Evolutionary conservation across 441 rosid genomes (phyloP).

Genomic region (Rhodomyrtus psidioides): DNA sequence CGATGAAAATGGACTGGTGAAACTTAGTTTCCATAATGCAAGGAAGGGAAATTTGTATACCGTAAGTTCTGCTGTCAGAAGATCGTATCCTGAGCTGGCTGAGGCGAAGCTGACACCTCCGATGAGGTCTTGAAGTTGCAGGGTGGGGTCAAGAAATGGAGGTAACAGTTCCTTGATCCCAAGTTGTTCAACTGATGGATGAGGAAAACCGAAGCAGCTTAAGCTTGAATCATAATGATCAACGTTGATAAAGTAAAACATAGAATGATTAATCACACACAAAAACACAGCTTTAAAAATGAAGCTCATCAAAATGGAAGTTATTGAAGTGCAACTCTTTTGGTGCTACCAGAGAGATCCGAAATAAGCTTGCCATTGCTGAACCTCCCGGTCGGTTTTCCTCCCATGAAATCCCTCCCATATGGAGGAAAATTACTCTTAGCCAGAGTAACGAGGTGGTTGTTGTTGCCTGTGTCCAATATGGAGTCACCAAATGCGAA

Average conservation of each 20-base stretch:
- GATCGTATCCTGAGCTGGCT: conserved; percentile 15
- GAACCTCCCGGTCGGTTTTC: conserved; percentile 28
- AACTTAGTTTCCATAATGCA: neutral
- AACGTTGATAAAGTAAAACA: too few species aligned
- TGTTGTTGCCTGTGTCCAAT: conserved; percentile 48
- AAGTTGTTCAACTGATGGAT: conserved; percentile 43
- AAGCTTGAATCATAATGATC: too few species aligned
- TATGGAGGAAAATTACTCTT: conserved; percentile 39
- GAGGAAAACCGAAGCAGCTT: neutral
- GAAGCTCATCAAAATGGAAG: too few species aligned
- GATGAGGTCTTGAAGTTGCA: conserved; percentile 40
- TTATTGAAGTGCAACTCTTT: neutral
- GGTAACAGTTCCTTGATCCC: conserved; percentile 55
- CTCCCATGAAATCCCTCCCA: conserved; percentile 38
- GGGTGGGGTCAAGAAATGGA: conserved; percentile 50
- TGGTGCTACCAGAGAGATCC: conserved; percentile 11
- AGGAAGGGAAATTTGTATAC: neutral
- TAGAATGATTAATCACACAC: too few species aligned
- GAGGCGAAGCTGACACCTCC: conserved; percentile 50
- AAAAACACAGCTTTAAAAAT: too few species aligned
- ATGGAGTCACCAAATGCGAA: conserved; percentile 41
- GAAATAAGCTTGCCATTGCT: conserved; percentile 12
- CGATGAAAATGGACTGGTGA: neutral
- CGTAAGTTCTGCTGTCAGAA: neutral
- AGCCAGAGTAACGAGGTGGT: conserved; percentile 15